These are phyloP conservation scores for Candida orba DNA, from an alignment of 805 yeast genomes.

Conservation along the genomic window DNA sequence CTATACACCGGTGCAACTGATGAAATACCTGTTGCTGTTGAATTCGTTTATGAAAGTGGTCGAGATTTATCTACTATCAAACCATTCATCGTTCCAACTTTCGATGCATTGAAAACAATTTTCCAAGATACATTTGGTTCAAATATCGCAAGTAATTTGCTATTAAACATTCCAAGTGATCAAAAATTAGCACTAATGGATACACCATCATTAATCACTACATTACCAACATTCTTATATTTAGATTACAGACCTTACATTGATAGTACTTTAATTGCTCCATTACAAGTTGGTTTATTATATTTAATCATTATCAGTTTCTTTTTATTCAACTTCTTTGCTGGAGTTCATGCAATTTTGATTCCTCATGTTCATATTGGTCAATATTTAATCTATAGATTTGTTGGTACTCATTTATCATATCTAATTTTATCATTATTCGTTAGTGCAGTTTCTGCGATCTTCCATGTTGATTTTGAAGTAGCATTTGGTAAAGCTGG, in stretches of 20 bases:
- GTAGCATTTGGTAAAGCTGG: constrained; percentile 59
- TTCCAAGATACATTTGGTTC: constrained; percentile 20
- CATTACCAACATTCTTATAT: constrained; percentile 30
- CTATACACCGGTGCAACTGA: constrained; percentile 21
- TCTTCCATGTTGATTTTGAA: constrained; percentile 58
- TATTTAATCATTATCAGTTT: constrained; percentile 66
- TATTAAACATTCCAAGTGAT: constrained; percentile 23
- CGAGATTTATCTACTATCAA: constrained; percentile 49
- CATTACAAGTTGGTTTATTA: constrained; percentile 69
- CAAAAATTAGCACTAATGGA: constrained; percentile 20
- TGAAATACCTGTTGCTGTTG: constrained; percentile 28
- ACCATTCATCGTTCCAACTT: constrained; percentile 36
- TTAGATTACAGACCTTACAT: constrained; percentile 45
- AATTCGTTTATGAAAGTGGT: constrained; percentile 52
- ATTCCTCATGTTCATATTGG: constrained; percentile 36
- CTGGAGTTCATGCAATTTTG: constrained; percentile 43
- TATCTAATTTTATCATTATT: constrained; percentile 53
- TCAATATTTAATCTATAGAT: constrained; percentile 47
- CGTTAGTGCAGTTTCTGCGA: constrained; percentile 54
- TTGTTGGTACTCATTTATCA: constrained; percentile 41
- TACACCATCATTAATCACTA: constrained; percentile 19
- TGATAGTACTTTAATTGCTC: constrained; percentile 50
- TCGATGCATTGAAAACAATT: constrained; percentile 29
- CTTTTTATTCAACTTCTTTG: constrained; percentile 58
- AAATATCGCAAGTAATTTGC: constrained; percentile 21